Evolutionary conservation across 2,329 filamentous ascomycete species (phyloP).

Genomic region (Pseudopithomyces maydicus): DNA sequence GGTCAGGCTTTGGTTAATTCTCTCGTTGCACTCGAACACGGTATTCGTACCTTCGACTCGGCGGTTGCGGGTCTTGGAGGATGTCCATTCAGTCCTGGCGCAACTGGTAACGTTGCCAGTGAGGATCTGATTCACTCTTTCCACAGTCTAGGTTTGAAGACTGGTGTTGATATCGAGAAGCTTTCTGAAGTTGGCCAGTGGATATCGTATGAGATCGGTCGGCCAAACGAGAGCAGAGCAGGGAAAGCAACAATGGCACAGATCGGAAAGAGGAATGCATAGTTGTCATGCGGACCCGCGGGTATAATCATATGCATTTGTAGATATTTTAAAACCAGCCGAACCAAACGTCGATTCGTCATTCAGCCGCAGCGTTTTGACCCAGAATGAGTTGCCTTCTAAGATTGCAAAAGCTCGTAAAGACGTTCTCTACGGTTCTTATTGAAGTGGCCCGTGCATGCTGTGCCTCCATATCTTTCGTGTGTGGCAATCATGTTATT

Average conservation of each 20-base stretch:
- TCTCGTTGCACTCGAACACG: slow-evolving; percentile 75
- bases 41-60: slow-evolving; percentile 78
- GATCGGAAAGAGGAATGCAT: slow-evolving; percentile 22
- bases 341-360: no score
- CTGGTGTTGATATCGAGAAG: slow-evolving; percentile 62
- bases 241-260: slow-evolving; percentile 45
- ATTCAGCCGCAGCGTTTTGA: no score
- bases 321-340: no score
- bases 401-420: no score
- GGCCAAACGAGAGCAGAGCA: slow-evolving; percentile 44
- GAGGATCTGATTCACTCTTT: slow-evolving; percentile 81
- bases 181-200: slow-evolving; percentile 45
- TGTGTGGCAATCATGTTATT: no score
- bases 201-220: slow-evolving; percentile 44
- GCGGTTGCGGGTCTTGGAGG: slow-evolving; percentile 82
- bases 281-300: neutral
- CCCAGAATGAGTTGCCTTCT: no score
- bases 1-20: slow-evolving; percentile 85
- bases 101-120: slow-evolving; percentile 84
- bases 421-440: no score
- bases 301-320: no score
- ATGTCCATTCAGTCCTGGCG: slow-evolving; percentile 83
- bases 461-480: no score
- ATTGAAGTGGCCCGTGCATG: no score
- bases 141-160: slow-evolving; percentile 74